A percentile compares a stretch with the other conserved stretches of the same genome.
phyloP scores from a whole-genome alignment of 2,329 filamentous ascomycete species.

The Alternaria ventricosa region DNA sequence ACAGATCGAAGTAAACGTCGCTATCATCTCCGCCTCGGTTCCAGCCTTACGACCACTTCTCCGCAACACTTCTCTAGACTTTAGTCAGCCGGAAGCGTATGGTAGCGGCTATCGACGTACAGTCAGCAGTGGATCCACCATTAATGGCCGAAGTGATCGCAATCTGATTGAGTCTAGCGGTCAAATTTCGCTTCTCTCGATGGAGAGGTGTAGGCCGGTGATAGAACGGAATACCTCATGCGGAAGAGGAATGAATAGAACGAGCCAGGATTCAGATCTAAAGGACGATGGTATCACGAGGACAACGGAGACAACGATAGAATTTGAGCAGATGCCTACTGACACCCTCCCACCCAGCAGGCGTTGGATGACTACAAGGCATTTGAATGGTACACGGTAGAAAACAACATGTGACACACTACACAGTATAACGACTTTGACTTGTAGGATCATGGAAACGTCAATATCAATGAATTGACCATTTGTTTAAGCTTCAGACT shows the following conservation, averaged over 20 bases:
- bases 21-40: conserved; percentile 49
- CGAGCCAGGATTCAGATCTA: not conserved
- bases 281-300: not conserved
- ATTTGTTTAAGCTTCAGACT: not conserved
- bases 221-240: not conserved
- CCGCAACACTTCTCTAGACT: conserved; percentile 2
- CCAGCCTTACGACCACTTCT: conserved; percentile 49
- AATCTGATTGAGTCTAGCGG: not conserved
- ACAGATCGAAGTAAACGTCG: conserved; percentile 51
- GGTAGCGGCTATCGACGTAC: not conserved
- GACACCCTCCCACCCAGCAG: not conserved
- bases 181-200: not conserved
- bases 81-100: not conserved
- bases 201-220: not conserved
- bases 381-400: not conserved
- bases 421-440: not conserved
- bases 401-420: not conserved
- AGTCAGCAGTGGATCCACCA: not conserved
- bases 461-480: not conserved
- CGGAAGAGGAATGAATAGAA: not conserved
- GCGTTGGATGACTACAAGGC: not conserved
- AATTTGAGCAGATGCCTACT: not conserved
- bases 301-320: not conserved
- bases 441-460: not conserved
- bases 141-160: not conserved